Base-by-base conservation (phyloP, 768 basidiomycete species). In the Russula emetica region DNA sequence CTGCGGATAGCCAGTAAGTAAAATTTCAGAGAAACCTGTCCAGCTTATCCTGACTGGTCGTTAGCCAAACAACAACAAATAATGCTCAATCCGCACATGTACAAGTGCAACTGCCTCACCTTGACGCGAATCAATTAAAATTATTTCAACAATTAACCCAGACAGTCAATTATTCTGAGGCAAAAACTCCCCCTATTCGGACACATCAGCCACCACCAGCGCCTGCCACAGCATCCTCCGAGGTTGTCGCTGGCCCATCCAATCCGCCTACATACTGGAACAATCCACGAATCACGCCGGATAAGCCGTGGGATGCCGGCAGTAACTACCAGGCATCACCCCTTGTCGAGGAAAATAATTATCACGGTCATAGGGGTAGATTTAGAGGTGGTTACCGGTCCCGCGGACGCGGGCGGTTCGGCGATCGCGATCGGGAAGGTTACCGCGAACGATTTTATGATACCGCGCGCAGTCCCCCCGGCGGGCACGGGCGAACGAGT, bases 81-180 rank as follows among this genome's bases (percentile, higher is more conserved):
- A 82, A 74, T 7, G 69, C 71, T 8, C 64, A 66, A n/a, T 66
- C 74, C 47, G 70, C 76, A 34, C 57, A 73, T 47, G 70, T 75
- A 34, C 57, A 73, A 58, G 66, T 75, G 61, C 75, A 74, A 54
- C 62, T 61, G 11, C 69, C 72, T 40, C 75, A 75, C 56, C 70
- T 83, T 69, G 82, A 83, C 66, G 74, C 81, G 57, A 75, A 78
- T 65, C 87, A 88, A 72, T 76, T 92, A 60, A 85, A 87, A 54
- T 77, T 90, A 68, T 77, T 94, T 70, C 89, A 91, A 71, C 90
- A 90, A 72, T 80, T 92, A 72, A 80, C 88, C 58, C 83, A 85
- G 70, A 82, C 82, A 69, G 82, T 86, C 47, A 65, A 54, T 59
- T 22, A 54, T 59, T 22, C 72, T 55, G 56, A 58, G 57, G 28